Percentiles rank a stretch among this genome's conserved stretches.
Conservation (phyloP, 1,284 basidiomycete genomes). For the Blastosporella zonata region DNA sequence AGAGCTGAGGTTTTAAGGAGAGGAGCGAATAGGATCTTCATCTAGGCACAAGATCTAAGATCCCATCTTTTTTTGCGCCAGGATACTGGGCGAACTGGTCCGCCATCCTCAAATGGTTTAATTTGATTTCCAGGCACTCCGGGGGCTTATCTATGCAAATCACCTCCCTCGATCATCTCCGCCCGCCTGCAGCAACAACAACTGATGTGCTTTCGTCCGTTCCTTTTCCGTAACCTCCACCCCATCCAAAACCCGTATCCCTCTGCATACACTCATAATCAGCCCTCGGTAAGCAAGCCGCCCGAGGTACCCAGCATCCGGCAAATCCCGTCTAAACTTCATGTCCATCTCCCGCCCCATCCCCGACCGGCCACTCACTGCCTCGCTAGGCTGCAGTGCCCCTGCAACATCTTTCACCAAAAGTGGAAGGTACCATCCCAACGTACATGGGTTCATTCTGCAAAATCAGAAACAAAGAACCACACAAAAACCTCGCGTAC, state of each 20-base stretch:
- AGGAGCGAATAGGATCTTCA: slow-evolving; percentile 11
- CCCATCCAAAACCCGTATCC: slow-evolving; percentile 77
- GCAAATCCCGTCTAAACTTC: slow-evolving; percentile 84
- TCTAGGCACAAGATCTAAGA: slow-evolving; percentile 15
- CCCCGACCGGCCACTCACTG: slow-evolving; percentile 28
- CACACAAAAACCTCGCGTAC: slow-evolving; percentile 53
- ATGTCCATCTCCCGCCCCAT: slow-evolving; percentile 59
- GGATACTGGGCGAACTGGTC: not conserved
- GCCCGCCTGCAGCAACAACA: slow-evolving; percentile 60
- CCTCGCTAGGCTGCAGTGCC: slow-evolving; percentile 62
- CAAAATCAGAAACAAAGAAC: slow-evolving; percentile 8
- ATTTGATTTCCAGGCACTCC: slow-evolving; percentile 11
- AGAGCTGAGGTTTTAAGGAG: slow-evolving; percentile 16
- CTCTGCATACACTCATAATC: slow-evolving; percentile 71
- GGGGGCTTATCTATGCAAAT: slow-evolving; percentile 23
- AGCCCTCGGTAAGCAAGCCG: slow-evolving; percentile 86
- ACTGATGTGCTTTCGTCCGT: slow-evolving; percentile 70
- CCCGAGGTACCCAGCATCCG: slow-evolving; percentile 82
- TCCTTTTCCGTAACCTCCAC: slow-evolving; percentile 78
- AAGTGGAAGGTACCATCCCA: slow-evolving; percentile 92
- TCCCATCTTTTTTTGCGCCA: not conserved
- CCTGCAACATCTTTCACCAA: slow-evolving; percentile 68
- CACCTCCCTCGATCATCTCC: slow-evolving; percentile 29
- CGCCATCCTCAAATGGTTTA: slow-evolving; percentile 4
- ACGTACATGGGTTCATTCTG: slow-evolving; percentile 90